Evolutionary conservation across 1,139 yeast genomes (phyloP), one percentile per base, ranked within the genome.

Genomic region (Scheffersomyces lignicola): DNA sequence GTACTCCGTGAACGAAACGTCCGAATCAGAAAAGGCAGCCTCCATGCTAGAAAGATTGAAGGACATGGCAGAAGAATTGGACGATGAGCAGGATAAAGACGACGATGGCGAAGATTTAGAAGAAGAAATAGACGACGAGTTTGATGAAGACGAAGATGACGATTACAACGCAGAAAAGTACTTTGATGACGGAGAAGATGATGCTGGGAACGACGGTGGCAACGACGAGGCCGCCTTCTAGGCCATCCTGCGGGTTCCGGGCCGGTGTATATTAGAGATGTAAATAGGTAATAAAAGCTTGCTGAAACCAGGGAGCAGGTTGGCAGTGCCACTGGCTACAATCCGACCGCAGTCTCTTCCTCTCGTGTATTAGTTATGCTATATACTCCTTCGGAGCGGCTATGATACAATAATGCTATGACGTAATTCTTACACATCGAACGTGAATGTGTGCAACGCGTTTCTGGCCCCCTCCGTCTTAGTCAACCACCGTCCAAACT

Each of bases 201-300:
- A 83, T 42, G 81, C 73, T 24, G 86, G 77, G 39, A 88, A 81
- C 49, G 86, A 78, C 45, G 89, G 80, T 41, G 88, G 83, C 42
- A 95, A 88, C 31, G 95, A 88, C 31, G 95, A 86, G 53, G 90
- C 90, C 15, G 90, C 88, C 2, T 83, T 83, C 47, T 83, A 57
- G 52, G 17, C n/a, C n/a, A n/a, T n/a, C n/a, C n/a, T n/a, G n/a
- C n/a, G n/a, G n/a, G n/a, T n/a, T 15, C 10, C 9, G 11, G 6
- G n/a, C 18, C 13, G 18, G 18, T 26, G 29, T 26, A 26, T 26
- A 26, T 14, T 26, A 26, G 29, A 26, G n/a, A 26, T n/a, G n/a
- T n/a, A n/a, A n/a, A n/a, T n/a, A n/a, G n/a, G n/a, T n/a, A n/a
- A n/a, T n/a, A n/a, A n/a, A n/a, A n/a, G n/a, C n/a, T n/a, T n/a